A percentile compares a stretch with the other conserved stretches of the same genome.
Evolutionary conservation across 2,329 filamentous ascomycete species (phyloP).

Genomic region (Clarireedia hainanense): DNA sequence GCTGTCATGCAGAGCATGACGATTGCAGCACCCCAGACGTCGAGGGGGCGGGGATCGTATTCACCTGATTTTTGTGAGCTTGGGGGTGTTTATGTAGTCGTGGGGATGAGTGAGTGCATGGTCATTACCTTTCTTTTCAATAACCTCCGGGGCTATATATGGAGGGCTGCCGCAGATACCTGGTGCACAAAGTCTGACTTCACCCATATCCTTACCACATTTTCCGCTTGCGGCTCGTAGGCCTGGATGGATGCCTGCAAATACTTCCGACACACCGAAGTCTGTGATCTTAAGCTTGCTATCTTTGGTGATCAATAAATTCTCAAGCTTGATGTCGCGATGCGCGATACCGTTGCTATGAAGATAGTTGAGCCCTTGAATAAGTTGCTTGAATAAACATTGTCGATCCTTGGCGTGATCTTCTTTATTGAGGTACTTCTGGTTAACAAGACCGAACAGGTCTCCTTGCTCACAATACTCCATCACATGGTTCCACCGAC

Average conservation of each 20-base stretch:
- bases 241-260: slow-evolving; percentile 73
- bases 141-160: slow-evolving; percentile 81
- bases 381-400: slow-evolving; percentile 83
- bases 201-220: slow-evolving; percentile 65
- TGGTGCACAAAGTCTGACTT: slow-evolving; percentile 63
- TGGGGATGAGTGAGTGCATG: background rate
- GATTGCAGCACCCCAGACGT: slow-evolving; percentile 81
- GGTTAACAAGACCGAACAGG: slow-evolving; percentile 66
- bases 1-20: slow-evolving; percentile 74
- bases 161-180: slow-evolving; percentile 80
- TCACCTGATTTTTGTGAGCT: slow-evolving; percentile 30
- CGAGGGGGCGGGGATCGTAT: slow-evolving; percentile 70
- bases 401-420: slow-evolving; percentile 61
- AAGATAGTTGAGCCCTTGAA: slow-evolving; percentile 75
- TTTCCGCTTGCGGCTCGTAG: slow-evolving; percentile 63
- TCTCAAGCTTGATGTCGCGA: slow-evolving; percentile 86
- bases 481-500: slow-evolving; percentile 87
- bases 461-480: slow-evolving; percentile 82
- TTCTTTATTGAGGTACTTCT: slow-evolving; percentile 56
- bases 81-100: background rate
- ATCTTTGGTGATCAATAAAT: slow-evolving; percentile 69
- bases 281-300: slow-evolving; percentile 87
- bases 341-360: slow-evolving; percentile 82
- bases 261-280: slow-evolving; percentile 84
- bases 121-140: slow-evolving; percentile 50